These are phyloP conservation scores for Solanum sparsipilum DNA, from an alignment of 257 asterid species.

Conservation along the genomic window DNA sequence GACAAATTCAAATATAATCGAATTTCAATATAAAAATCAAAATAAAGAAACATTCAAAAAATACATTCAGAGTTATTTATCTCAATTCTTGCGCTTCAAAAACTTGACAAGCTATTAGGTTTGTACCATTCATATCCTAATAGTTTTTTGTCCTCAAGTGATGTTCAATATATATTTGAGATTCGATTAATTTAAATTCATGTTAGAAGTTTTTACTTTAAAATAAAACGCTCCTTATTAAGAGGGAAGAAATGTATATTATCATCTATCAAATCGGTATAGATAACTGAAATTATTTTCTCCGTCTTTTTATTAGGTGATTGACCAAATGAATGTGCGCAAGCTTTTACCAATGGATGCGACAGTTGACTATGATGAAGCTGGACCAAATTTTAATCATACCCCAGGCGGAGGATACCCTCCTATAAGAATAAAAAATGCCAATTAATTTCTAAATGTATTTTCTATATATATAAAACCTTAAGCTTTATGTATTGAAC, in stretches of 20 bases:
- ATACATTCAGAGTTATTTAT: too few species aligned
- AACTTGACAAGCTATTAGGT: background rate
- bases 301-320: background rate
- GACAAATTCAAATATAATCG: too few species aligned
- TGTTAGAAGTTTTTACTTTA: too few species aligned
- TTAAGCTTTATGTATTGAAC: too few species aligned
- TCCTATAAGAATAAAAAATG: background rate
- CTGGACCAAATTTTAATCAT: slow-evolving; percentile 7
- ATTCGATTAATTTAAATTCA: too few species aligned
- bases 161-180: too few species aligned
- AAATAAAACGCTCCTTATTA: too few species aligned
- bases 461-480: too few species aligned
- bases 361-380: slow-evolving; percentile 12
- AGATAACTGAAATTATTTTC: background rate
- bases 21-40: too few species aligned
- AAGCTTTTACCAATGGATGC: background rate
- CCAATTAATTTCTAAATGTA: background rate
- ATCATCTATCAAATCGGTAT: background rate
- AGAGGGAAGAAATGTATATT: too few species aligned
- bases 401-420: slow-evolving; percentile 14
- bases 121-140: background rate
- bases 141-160: background rate
- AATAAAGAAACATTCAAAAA: too few species aligned
- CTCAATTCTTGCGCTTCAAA: too few species aligned
- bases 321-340: background rate